A percentile compares a stretch with the other conserved stretches of the same genome.
Conservation (phyloP, 352 stramenopile genomes). For the Globisporangium recalcitrans region DNA sequence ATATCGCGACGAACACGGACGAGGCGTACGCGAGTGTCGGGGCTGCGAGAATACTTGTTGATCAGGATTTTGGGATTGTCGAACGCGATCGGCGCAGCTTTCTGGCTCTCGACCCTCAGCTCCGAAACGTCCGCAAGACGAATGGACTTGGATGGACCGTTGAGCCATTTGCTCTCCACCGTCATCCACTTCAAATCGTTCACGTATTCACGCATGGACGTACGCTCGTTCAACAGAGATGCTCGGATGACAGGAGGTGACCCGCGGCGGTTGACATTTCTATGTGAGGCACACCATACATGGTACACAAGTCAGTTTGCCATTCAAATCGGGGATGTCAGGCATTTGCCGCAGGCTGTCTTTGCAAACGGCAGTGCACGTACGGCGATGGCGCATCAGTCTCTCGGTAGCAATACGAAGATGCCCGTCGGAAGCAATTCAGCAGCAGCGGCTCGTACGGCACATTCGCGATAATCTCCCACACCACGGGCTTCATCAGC, state of each 20-base stretch:
- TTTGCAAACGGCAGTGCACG: constrained; percentile 3
- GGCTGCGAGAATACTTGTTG: constrained; percentile 54
- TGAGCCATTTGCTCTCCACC: constrained; percentile 64
- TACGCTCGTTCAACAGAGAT: constrained; percentile 78
- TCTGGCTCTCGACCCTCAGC: constrained; percentile 52
- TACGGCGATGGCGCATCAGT: constrained; percentile 84
- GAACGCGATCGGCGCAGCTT: constrained; percentile 43
- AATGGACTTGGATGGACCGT: constrained; percentile 34
- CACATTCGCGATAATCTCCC: constrained; percentile 77
- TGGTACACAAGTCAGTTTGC: background rate
- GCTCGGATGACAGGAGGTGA: constrained; percentile 79
- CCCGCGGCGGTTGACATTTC: constrained; percentile 83
- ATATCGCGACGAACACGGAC: background rate
- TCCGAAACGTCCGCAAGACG: constrained; percentile 47
- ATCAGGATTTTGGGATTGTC: constrained; percentile 61
- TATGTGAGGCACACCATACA: constrained; percentile 17
- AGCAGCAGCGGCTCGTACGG: constrained; percentile 70
- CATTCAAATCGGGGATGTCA: background rate
- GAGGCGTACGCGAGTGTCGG: constrained; percentile 55
- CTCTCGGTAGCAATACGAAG: constrained; percentile 86
- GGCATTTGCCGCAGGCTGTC: background rate
- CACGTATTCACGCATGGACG: constrained; percentile 84
- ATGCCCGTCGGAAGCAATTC: constrained; percentile 79
- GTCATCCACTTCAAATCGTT: constrained; percentile 77
- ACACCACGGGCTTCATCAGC: constrained; percentile 77